Evolutionary conservation across 2,329 filamentous ascomycete genomes (phyloP), one percentile per base, ranked within the genome.

Genomic region (Xylariaceae sp.): DNA sequence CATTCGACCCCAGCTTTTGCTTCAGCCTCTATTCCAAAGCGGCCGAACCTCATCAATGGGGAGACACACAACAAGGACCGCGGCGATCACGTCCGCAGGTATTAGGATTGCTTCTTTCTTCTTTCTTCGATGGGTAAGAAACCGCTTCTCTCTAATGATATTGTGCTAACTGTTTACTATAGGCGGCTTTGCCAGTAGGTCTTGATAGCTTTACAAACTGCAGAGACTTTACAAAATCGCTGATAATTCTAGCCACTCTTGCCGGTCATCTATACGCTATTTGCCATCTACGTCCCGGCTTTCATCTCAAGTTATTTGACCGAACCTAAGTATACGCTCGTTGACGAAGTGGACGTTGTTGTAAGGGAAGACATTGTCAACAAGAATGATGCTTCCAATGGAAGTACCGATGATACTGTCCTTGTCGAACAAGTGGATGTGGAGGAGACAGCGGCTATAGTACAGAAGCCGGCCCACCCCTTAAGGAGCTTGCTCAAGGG

Each of bases 401-500:
- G 62, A 58, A 48, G 62, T 68, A 61, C 65, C 18, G 61, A 70
- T 37, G 64, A 65, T 29, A 67, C 74, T 20, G 58, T 80, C 23
- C 66, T 78, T 4, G 70, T 76, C 18, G 76, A 81, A 53, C 77
- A 85, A 55, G 75, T 91, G 37, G 81, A 85, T 23, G 76, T 91
- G 20, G 71, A 85, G 54, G 88, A 92, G 69, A 87, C 81, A 0
- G 73, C 89, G 3, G 69, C 85, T 10, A 65, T 89, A 16, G 76
- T 82, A 48, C 78, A 87, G 67, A 83, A 83, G 64, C 77, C 82
- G 12, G 72, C 83, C 2, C 79, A 79, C 20, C 75, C 83, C 1
- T 75, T 89, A 62, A 82, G 81, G 61, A 89, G 90, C 2, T 77
- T 98, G 6, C 74, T 96, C 20, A 85, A 85, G 2, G 95, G 95